A percentile compares a stretch with the other conserved stretches of the same genome.
Conservation (phyloP, 2,329 filamentous ascomycete genomes). For the Chrysoporthe cubensis region DNA sequence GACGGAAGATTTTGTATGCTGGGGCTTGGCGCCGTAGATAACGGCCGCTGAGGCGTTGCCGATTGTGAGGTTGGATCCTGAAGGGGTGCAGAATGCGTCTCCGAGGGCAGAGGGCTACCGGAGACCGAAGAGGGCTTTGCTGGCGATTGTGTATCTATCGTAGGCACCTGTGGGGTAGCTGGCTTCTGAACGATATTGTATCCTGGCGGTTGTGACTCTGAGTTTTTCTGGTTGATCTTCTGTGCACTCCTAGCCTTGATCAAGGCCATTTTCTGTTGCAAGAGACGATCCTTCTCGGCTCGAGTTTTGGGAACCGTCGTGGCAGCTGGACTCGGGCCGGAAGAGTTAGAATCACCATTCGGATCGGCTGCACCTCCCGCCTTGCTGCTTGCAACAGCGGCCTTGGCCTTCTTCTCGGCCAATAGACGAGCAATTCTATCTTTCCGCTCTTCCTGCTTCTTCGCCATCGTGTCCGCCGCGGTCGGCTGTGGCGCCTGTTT, state of each 20-base stretch:
- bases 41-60: slow-evolving; percentile 7
- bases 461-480: slow-evolving; percentile 29
- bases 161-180: slow-evolving; percentile 4
- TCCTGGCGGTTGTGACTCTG: slow-evolving; percentile 18
- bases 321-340: slow-evolving; percentile 12
- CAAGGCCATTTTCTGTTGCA: slow-evolving; percentile 77
- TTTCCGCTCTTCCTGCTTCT: slow-evolving; percentile 66
- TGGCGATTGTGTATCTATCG: slow-evolving; percentile 15
- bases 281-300: slow-evolving; percentile 71
- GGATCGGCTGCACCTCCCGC: slow-evolving; percentile 14
- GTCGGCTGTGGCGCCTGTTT: neutral
- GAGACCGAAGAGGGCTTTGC: neutral
- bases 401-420: slow-evolving; percentile 70
- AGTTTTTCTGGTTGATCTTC: slow-evolving; percentile 38
- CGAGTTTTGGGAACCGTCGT: slow-evolving; percentile 50
- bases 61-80: neutral
- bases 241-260: slow-evolving; percentile 56
- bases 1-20: slow-evolving; percentile 1
- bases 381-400: slow-evolving; percentile 31
- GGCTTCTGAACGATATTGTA: slow-evolving; percentile 4
- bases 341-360: slow-evolving; percentile 1
- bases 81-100: neutral
- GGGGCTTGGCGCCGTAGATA: slow-evolving; percentile 8
- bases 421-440: slow-evolving; percentile 77
- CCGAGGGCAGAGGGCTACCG: neutral